Base-by-base conservation (phyloP, 306 rosid species). In the Vachellia collinsii region DNA sequence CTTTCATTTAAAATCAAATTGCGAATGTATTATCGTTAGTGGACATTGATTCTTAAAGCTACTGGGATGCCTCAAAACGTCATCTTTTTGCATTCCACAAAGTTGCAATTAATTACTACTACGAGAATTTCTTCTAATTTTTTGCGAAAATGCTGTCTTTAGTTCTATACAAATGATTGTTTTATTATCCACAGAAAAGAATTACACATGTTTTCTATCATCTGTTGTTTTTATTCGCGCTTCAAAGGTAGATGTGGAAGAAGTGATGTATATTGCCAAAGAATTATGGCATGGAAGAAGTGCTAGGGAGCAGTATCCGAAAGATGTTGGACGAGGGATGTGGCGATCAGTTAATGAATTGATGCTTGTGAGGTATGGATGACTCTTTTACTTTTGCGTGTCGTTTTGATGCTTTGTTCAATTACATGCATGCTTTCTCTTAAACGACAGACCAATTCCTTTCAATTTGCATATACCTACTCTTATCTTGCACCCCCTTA, bases 211-310 rank as follows among this genome's bases (percentile, higher is more conserved):
- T 29, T 23, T 73, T 44, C 12, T 80, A 50, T 56, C 11, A 7
- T 62, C 12, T 64, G 11, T 79, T 25, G 19, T 53, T 59, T 61
- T 65, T 82, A 72, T 38, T 82, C 74, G 62, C 77, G 46, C 51
- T 75, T 53, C 53, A 7, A 83, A 94, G 99, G 97, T 93, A 48
- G 99, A 94, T 84, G 92, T 87, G 70, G 97, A 93, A 82, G 99
- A 94, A 85, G 99, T 94, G 86, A 91, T 88, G 97, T 93, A 91
- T 81, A 76, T 94, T 75, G 89, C 82, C 64, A 94, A 94, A 90
- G 99, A 94, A 84, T 85, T 94, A 80, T 94, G 99, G 99, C 92
- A 89, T 37, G 97, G 99, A 86, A 88, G 97, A 86, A 92, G 97
- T 82, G 97, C 94, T 2, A 94, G 92, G 85, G 97, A 92, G 58